Evolutionary conservation across 495 filamentous ascomycete genomes (phyloP).

Genomic region (Articulospora tetracladia): DNA sequence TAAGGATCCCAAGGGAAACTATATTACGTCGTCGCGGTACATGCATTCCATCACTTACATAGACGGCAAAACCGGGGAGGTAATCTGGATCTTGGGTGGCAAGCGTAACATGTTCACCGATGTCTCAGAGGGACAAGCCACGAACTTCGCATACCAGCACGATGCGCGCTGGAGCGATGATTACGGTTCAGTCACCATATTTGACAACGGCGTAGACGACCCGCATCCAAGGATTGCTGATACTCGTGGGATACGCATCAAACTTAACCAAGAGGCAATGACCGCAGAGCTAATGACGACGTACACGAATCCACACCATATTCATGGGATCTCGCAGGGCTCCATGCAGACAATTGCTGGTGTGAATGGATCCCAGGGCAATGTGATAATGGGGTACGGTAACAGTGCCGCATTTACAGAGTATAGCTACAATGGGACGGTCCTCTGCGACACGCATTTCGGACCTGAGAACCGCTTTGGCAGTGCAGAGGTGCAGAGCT

Average conservation of each 20-base stretch:
- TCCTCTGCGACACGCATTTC: conserved; percentile 24
- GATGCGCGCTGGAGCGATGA: conserved; percentile 41
- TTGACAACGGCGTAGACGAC: conserved; percentile 32
- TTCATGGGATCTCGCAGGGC: conserved; percentile 41
- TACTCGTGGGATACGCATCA: conserved; percentile 38
- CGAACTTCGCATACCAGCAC: conserved; percentile 51
- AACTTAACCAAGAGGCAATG: conserved; percentile 37
- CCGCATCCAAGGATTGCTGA: conserved; percentile 7
- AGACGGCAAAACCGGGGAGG: conserved; percentile 27
- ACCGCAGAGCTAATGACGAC: conserved; percentile 33
- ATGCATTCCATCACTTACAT: conserved; percentile 33
- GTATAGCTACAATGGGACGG: conserved; percentile 28
- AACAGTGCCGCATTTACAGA: conserved; percentile 45
- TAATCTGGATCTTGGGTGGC: conserved; percentile 43
- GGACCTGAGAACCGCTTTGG: conserved; percentile 18
- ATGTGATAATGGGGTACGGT: conserved; percentile 47
- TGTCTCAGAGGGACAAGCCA: conserved; percentile 36
- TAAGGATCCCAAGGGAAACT: conserved; percentile 31
- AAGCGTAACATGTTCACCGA: conserved; percentile 42
- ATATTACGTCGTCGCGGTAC: conserved; percentile 41
- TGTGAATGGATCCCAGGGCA: conserved; percentile 25
- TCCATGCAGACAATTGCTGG: conserved; percentile 39
- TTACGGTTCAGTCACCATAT: conserved; percentile 28
- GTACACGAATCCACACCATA: conserved; percentile 30
- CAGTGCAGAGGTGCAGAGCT: conserved; percentile 11